Conservation (phyloP, 2,329 filamentous ascomycete genomes). For the Fusarium redolens region DNA sequence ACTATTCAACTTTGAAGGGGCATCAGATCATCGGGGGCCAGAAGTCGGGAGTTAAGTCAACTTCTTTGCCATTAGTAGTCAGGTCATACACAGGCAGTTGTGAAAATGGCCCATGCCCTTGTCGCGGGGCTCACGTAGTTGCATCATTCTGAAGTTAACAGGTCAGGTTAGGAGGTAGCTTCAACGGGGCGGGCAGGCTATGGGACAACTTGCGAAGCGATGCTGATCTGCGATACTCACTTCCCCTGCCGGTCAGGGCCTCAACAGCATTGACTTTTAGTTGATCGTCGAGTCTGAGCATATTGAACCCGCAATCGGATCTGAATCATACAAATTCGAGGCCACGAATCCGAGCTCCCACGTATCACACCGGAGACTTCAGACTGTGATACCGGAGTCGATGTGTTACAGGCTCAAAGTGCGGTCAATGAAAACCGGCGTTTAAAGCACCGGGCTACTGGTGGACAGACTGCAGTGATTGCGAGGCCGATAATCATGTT, state of each 20-base stretch:
- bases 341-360: background rate
- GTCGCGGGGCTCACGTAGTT: background rate
- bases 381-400: slow-evolving; percentile 11
- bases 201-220: background rate
- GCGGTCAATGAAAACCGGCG: background rate
- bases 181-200: background rate
- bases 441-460: background rate
- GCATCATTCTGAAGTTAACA: background rate
- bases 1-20: background rate
- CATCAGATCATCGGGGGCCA: slow-evolving; percentile 6
- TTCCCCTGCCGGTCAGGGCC: background rate
- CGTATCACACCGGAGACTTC: slow-evolving; percentile 17
- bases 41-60: background rate
- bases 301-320: background rate
- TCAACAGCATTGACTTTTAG: background rate
- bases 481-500: background rate
- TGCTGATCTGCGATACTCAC: slow-evolving; percentile 4
- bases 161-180: background rate
- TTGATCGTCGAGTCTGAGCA: slow-evolving; percentile 1
- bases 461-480: no score
- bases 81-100: background rate
- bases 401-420: slow-evolving; percentile 6
- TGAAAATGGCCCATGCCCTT: background rate
- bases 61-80: background rate
- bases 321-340: background rate